Percentiles rank a stretch among this genome's conserved stretches.
phyloP scores from a whole-genome alignment of 805 yeast species.

The Spathaspora girioi region DNA sequence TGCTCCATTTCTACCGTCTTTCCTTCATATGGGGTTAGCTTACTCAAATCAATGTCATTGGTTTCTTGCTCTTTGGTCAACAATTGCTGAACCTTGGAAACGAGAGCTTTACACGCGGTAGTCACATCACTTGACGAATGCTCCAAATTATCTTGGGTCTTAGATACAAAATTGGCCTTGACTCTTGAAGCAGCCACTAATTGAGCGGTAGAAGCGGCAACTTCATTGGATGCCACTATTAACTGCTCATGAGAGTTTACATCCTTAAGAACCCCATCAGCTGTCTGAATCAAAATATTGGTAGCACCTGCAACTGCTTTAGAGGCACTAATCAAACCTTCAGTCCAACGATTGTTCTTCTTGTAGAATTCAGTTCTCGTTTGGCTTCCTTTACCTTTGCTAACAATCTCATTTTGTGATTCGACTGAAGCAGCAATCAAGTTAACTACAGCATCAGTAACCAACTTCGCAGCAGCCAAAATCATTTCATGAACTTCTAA shows the following conservation, averaged over 20 bases:
- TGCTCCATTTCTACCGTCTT: slow-evolving; percentile 89
- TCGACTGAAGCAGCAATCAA: slow-evolving; percentile 74
- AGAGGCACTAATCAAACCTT: slow-evolving; percentile 87
- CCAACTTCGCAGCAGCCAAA: slow-evolving; percentile 72
- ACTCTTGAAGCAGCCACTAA: slow-evolving; percentile 89
- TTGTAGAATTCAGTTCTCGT: slow-evolving; percentile 74
- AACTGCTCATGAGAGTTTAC: slow-evolving; percentile 74
- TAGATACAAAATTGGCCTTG: slow-evolving; percentile 72
- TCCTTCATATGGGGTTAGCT: slow-evolving; percentile 71
- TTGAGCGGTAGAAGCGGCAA: slow-evolving; percentile 89
- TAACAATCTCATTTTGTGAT: slow-evolving; percentile 78
- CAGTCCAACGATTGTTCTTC: slow-evolving; percentile 89
- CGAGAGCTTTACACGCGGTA: slow-evolving; percentile 71
- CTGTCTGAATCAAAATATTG: slow-evolving; percentile 74
- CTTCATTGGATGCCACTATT: slow-evolving; percentile 88
- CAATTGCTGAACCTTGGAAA: slow-evolving; percentile 62
- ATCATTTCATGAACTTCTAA: slow-evolving; percentile 73
- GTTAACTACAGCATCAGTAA: slow-evolving; percentile 71
- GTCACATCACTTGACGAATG: slow-evolving; percentile 64
- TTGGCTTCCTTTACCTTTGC: slow-evolving; percentile 61
- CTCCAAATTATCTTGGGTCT: slow-evolving; percentile 73
- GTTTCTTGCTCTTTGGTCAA: slow-evolving; percentile 34
- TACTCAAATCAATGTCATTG: slow-evolving; percentile 57
- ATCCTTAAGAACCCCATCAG: slow-evolving; percentile 72
- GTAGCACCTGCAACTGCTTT: slow-evolving; percentile 84